phyloP scores from a whole-genome alignment of 768 basidiomycete genomes.

The Calocera viscosa region DNA sequence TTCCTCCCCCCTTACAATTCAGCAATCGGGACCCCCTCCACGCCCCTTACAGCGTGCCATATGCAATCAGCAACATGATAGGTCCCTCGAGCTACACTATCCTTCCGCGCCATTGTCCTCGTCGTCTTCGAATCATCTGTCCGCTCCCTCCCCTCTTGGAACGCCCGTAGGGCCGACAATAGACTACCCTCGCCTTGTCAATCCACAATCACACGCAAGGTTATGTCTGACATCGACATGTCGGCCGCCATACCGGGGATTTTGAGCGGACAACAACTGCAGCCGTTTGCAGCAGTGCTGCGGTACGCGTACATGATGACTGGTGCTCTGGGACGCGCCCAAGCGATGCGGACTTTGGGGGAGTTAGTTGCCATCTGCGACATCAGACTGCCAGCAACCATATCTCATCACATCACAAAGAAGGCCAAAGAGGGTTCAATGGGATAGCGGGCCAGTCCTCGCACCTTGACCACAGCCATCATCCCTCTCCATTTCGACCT shows the following conservation, averaged over 20 bases:
- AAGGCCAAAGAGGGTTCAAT: not conserved
- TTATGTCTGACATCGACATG: not conserved
- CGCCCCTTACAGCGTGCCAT: not conserved
- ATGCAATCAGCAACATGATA: not conserved
- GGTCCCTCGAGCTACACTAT: not conserved
- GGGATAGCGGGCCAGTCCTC: not conserved
- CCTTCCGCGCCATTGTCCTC: constrained; percentile 9
- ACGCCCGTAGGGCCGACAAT: not conserved
- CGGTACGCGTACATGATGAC: not conserved
- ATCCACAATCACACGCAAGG: not conserved
- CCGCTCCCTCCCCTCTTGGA: not conserved
- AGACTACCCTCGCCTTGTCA: not conserved
- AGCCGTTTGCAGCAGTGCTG: not conserved
- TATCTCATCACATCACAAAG: not conserved
- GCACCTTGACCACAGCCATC: not conserved
- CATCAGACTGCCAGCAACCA: not conserved
- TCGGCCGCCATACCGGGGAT: not conserved
- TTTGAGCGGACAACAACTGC: not conserved
- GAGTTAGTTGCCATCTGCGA: constrained; percentile 6
- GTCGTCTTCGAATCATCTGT: not conserved
- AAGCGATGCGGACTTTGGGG: not conserved
- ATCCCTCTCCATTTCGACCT: not conserved
- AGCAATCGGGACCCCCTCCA: not conserved
- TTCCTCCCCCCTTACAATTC: not conserved
- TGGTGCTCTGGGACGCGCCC: not conserved